Evolutionary conservation across 768 basidiomycete genomes (phyloP), one percentile per base, ranked within the genome.

Genomic region (Macrolepiota dolichaula): DNA sequence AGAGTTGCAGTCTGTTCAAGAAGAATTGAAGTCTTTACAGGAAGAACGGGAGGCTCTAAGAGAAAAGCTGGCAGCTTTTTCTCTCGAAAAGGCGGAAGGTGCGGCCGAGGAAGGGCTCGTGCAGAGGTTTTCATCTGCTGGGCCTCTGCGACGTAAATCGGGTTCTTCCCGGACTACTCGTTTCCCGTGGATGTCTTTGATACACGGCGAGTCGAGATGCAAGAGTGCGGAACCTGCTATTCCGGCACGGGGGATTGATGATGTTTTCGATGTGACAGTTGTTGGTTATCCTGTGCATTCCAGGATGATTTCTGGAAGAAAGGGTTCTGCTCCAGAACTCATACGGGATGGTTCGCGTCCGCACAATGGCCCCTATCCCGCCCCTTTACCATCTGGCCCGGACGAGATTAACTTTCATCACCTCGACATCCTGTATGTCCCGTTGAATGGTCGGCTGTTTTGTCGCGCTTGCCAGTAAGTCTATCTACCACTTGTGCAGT

Each of bases 391-490:
- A 4, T 17, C 3, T 22, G 29, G 27, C 38, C 46, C 47, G 15
- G 57, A 32, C 5, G 57, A 59, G 24, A 51, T 69, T 4, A 67
- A 69, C 3, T 68, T 75, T 46, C 57, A 67, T 7, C 73, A 75
- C 55, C 70, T 77, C 22, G 76, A 79, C 62, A 65, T 79, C 44
- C 76, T 79, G 74, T 79, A 75, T 57, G 54, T 71, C 27, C 67
- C 70, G 6, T 50, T 52, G 29, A 67, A 73, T 29, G 73, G 69
- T 15, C 62, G 63, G 32, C 66, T 77, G 4, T 69, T 74, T n/a
- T 79, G 77, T 61, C 71, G 76, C 17, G 74, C 73, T 37, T 79
- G 77, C 59, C 59, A 72, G 75, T 77, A 61, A 68, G 76, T 73
- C 35, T 25, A 32, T n/a, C 19, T 10, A 19, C 13, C 29, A 11